A percentile compares a stretch with the other conserved stretches of the same genome.
These are phyloP conservation scores for Candida maesae DNA, from an alignment of 805 yeast genomes.

Conservation along the genomic window DNA sequence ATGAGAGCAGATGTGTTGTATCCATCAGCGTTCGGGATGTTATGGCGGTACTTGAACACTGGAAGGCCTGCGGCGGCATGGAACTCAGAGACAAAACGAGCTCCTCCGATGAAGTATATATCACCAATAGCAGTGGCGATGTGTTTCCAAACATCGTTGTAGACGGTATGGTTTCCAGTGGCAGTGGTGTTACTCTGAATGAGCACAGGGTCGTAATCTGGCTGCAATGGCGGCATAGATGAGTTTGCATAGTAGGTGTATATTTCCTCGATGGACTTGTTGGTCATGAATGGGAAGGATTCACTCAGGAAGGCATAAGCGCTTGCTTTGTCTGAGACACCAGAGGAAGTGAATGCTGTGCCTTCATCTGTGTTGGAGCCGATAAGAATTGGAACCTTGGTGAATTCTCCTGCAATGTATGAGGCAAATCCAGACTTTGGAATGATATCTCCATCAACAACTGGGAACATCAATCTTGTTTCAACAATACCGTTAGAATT, in stretches of 20 bases:
- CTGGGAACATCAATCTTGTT: constrained; percentile 4
- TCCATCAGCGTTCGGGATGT: constrained; percentile 7
- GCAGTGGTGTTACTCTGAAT: constrained; percentile 2
- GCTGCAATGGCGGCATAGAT: constrained; percentile 12
- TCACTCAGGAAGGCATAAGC: background rate
- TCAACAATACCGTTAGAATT: constrained; percentile 14
- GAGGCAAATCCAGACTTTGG: constrained; percentile 13
- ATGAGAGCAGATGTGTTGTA: constrained; percentile 5
- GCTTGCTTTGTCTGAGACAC: constrained; percentile 3
- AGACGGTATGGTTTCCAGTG: background rate
- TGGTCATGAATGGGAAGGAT: constrained; percentile 9
- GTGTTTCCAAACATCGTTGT: constrained; percentile 2
- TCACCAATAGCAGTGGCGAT: constrained; percentile 11
- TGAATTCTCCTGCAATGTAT: constrained; percentile 12
- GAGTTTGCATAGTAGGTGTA: constrained; percentile 5
- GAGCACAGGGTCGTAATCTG: constrained; percentile 10
- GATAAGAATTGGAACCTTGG: constrained; percentile 21
- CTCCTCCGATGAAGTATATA: constrained; percentile 12
- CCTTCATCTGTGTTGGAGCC: constrained; percentile 27
- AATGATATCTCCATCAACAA: constrained; percentile 18
- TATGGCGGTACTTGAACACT: constrained; percentile 11
- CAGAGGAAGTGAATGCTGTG: constrained; percentile 3
- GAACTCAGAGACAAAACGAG: constrained; percentile 11
- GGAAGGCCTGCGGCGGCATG: constrained; percentile 4
- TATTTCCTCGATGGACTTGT: constrained; percentile 8